Percentiles rank a stretch among this genome's conserved stretches.
These are phyloP conservation scores for Diplodia intermedia DNA, from an alignment of 2,329 filamentous ascomycete species.

Conservation along the genomic window DNA sequence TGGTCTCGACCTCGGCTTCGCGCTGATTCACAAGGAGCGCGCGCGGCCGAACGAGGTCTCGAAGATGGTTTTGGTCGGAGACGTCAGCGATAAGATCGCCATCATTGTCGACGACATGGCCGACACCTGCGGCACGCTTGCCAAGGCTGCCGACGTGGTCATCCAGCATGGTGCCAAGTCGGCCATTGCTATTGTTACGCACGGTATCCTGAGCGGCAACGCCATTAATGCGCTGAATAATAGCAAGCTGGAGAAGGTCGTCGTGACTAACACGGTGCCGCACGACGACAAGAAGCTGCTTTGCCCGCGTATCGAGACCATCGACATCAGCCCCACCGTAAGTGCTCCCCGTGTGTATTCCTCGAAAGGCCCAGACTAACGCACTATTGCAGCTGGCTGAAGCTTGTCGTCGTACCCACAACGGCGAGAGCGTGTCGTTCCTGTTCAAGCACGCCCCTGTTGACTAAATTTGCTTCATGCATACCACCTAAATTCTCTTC, in stretches of 20 bases:
- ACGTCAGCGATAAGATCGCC: constrained; percentile 87
- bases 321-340: constrained; percentile 85
- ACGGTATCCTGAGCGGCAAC: constrained; percentile 87
- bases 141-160: constrained; percentile 88
- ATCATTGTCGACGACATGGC: constrained; percentile 99
- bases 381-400: constrained; percentile 62
- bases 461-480: constrained; percentile 43
- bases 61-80: constrained; percentile 94
- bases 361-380: constrained; percentile 12
- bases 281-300: constrained; percentile 79
- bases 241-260: constrained; percentile 76
- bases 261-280: constrained; percentile 90
- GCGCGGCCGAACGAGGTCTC: constrained; percentile 89
- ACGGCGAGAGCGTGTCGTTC: constrained; percentile 73
- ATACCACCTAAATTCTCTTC: constrained; percentile 6
- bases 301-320: constrained; percentile 83
- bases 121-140: constrained; percentile 87
- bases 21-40: constrained; percentile 95
- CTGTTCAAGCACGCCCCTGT: constrained; percentile 71
- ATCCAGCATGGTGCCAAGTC: constrained; percentile 85
- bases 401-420: constrained; percentile 75
- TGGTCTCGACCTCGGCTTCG: constrained; percentile 86
- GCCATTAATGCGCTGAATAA: constrained; percentile 86
- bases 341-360: constrained; percentile 37
- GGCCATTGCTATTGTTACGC: constrained; percentile 93